Evolutionary conservation across 805 yeast species (phyloP), one percentile per base, ranked within the genome.

Genomic region (Hanseniaspora taiwanica): DNA sequence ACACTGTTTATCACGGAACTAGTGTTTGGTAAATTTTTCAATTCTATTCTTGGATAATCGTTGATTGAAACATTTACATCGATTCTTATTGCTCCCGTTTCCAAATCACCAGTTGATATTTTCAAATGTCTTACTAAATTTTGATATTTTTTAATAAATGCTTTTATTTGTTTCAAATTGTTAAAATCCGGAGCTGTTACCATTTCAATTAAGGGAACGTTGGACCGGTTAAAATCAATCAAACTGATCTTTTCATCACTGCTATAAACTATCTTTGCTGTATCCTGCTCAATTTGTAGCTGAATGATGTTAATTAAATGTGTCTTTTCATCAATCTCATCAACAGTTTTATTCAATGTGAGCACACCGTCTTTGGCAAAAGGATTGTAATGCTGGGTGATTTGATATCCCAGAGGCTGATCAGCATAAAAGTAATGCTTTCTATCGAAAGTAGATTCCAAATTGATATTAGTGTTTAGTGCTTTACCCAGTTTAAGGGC

Each of bases 391-490:
- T 76, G 82, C 59, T 91, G 98, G 0, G 98, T 91, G 38, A 91
- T 81, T 56, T 91, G 98, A 59, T 86, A 91, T 1, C 98, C 98
- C 40, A 81, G 60, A 0, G 98, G 98, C 56, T 91, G 97, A 58
- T 91, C 98, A 1, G 87, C 89, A 57, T 91, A 91, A 58, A 91
- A 86, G 57, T 91, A 91, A 56, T 91, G 98, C 58, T 91, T 91
- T 48, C 98, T 66, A 54, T 91, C 98, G 57, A 91, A 91, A 1
- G 78, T 65, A 1, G 89, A 81, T 6, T 53, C 46, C 0, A 58
- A 47, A 43, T 72, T 72, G 13, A 91, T 68, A 0, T 65, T 72
- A n/a, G 27, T 33, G 25, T 78, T 67, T 39, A 87, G 58, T 0
- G 91, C 83, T 2, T 71, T 57, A 0, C 93, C 87, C 1, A 94